Evolutionary conservation across 208 protist species (phyloP).

Genomic region (Leptomonas seymouri): DNA sequence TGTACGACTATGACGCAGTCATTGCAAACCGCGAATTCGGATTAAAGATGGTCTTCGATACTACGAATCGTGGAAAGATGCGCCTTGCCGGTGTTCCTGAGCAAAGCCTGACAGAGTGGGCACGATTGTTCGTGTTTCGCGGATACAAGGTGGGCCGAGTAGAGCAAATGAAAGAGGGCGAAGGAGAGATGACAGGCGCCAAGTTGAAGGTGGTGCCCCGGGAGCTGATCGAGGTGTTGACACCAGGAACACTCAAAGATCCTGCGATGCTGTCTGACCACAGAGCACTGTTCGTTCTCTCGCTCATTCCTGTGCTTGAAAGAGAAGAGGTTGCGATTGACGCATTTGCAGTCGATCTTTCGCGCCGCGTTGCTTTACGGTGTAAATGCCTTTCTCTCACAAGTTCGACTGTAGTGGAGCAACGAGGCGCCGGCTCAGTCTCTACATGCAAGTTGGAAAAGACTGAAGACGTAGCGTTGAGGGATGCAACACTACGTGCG

Average conservation of each 20-base stretch:
- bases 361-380: conserved; percentile 64
- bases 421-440: neutral
- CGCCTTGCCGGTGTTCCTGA: conserved; percentile 94
- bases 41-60: conserved; percentile 92
- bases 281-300: conserved; percentile 67
- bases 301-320: conserved; percentile 39
- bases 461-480: neutral
- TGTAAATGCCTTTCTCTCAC: conserved; percentile 47
- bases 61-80: conserved; percentile 91
- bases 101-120: conserved; percentile 90
- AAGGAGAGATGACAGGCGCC: conserved; percentile 23
- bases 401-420: neutral
- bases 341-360: conserved; percentile 83
- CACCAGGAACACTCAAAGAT: conserved; percentile 92
- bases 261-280: conserved; percentile 78
- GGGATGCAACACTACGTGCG: conserved; percentile 30
- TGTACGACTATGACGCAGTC: conserved; percentile 95
- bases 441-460: conserved; percentile 9
- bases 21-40: conserved; percentile 93
- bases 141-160: conserved; percentile 95
- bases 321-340: conserved; percentile 36
- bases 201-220: conserved; percentile 81
- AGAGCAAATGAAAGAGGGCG: conserved; percentile 89
- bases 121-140: conserved; percentile 90
- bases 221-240: conserved; percentile 90